phyloP scores from a whole-genome alignment of 2,329 filamentous ascomycete species.

The Biscogniauxia sp. region DNA sequence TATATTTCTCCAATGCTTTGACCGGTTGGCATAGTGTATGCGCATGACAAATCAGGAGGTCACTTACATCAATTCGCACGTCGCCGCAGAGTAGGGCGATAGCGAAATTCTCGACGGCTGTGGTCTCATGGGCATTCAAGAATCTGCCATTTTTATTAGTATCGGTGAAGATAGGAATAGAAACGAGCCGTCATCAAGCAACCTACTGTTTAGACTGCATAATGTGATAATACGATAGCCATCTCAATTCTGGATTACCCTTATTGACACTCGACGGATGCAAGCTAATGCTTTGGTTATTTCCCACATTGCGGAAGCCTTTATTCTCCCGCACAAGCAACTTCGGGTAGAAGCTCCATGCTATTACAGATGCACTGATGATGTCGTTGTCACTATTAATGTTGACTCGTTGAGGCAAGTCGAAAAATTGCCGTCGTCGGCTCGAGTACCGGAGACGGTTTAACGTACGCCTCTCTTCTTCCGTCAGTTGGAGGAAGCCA shows the following conservation, averaged over 20 bases:
- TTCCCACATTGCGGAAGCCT: slow-evolving; percentile 86
- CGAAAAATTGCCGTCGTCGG: slow-evolving; percentile 72
- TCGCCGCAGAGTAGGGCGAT: slow-evolving; percentile 85
- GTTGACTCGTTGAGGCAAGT: slow-evolving; percentile 74
- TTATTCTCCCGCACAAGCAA: slow-evolving; percentile 78
- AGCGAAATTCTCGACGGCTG: slow-evolving; percentile 75
- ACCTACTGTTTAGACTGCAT: slow-evolving; percentile 79
- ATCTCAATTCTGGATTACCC: slow-evolving; percentile 63
- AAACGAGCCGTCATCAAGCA: slow-evolving; percentile 35
- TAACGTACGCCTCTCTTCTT: slow-evolving; percentile 68
- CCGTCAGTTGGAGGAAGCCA: slow-evolving; percentile 73
- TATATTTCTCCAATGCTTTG: background rate
- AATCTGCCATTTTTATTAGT: slow-evolving; percentile 47
- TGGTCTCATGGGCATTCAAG: slow-evolving; percentile 89
- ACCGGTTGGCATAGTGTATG: background rate
- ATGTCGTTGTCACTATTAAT: slow-evolving; percentile 76
- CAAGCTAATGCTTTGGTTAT: slow-evolving; percentile 85
- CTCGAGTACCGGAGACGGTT: slow-evolving; percentile 66
- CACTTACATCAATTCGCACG: slow-evolving; percentile 73
- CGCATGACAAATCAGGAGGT: background rate
- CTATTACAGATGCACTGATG: slow-evolving; percentile 77
- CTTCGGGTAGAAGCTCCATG: slow-evolving; percentile 95
- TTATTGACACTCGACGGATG: slow-evolving; percentile 91
- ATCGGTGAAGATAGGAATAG: background rate
- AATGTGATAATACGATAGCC: slow-evolving; percentile 94